Evolutionary conservation across 495 filamentous ascomycete genomes (phyloP).

Genomic region (Podospora australis): DNA sequence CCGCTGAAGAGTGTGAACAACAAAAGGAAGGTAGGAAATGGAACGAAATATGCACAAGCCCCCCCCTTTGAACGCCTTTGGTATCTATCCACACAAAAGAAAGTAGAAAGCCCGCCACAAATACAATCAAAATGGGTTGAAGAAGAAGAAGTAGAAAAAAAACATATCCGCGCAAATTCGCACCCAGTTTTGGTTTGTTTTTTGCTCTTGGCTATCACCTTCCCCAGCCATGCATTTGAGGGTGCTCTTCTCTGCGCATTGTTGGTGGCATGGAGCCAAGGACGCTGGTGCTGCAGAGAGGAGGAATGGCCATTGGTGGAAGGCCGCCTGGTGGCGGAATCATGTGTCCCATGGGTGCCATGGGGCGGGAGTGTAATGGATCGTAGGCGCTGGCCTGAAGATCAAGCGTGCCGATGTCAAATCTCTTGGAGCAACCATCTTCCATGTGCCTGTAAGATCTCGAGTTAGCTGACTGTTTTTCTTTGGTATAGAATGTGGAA

Average conservation of each 20-base stretch:
- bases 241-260: conserved; percentile 26
- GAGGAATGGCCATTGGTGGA: conserved; percentile 39
- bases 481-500: neutral
- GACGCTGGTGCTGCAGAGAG: conserved; percentile 27
- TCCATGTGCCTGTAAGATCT: conserved; percentile 58
- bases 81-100: conserved; percentile 12
- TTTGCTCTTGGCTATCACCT: too few relatives aligned
- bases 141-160: neutral
- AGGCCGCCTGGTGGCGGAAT: conserved; percentile 23
- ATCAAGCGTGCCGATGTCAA: conserved; percentile 49
- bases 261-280: conserved; percentile 32
- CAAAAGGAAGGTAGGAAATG: neutral
- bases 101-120: conserved; percentile 8
- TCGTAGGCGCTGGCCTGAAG: conserved; percentile 38
- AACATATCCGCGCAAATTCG: too few relatives aligned
- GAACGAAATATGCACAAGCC: neutral
- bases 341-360: conserved; percentile 21
- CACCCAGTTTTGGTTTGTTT: too few relatives aligned
- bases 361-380: conserved; percentile 12
- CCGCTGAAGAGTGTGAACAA: neutral
- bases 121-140: conserved; percentile 1
- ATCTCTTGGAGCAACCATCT: conserved; percentile 70
- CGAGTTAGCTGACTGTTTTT: conserved; percentile 7
- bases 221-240: conserved; percentile 20
- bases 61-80: neutral